phyloP scores from a whole-genome alignment of 2,329 filamentous ascomycete genomes.

The Parafenestella ontariensis region DNA sequence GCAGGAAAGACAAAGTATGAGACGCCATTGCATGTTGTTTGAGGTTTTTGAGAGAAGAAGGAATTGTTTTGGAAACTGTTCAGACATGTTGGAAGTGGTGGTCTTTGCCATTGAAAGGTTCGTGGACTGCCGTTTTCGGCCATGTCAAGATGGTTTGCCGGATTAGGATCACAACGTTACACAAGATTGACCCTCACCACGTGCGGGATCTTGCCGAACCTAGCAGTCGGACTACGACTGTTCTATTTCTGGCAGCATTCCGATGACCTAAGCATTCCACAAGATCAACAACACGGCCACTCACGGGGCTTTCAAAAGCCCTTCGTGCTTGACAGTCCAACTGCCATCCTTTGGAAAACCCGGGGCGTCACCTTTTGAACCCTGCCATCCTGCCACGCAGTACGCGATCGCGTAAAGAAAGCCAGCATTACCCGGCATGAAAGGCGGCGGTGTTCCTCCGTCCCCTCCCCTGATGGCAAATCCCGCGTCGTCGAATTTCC shows the following conservation, averaged over 20 bases:
- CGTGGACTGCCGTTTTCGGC: constrained; percentile 11
- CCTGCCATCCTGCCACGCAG: constrained; percentile 63
- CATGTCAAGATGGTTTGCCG: not conserved
- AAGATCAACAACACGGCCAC: too few relatives aligned
- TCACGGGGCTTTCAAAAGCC: constrained; percentile 25
- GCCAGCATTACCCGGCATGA: constrained; percentile 61
- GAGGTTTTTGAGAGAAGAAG: not conserved
- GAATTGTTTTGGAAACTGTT: not conserved
- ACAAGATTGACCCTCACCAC: constrained; percentile 1
- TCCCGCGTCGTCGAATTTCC: constrained; percentile 61
- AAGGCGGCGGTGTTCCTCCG: constrained; percentile 62
- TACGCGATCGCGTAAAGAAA: constrained; percentile 61
- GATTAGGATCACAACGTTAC: not conserved
- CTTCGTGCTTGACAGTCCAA: constrained; percentile 32
- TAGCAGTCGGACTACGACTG: not conserved
- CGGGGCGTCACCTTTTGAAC: constrained; percentile 42
- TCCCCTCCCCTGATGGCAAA: constrained; percentile 61
- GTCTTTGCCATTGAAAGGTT: not conserved
- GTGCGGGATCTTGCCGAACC: not conserved
- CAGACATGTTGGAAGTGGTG: not conserved
- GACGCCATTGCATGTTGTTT: not conserved
- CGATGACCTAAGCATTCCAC: not conserved
- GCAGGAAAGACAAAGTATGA: too few relatives aligned
- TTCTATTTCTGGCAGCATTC: not conserved
- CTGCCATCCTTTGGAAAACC: constrained; percentile 31